phyloP scores from a whole-genome alignment of 179 eudicot genomes.

The Nepenthes alata region DNA sequence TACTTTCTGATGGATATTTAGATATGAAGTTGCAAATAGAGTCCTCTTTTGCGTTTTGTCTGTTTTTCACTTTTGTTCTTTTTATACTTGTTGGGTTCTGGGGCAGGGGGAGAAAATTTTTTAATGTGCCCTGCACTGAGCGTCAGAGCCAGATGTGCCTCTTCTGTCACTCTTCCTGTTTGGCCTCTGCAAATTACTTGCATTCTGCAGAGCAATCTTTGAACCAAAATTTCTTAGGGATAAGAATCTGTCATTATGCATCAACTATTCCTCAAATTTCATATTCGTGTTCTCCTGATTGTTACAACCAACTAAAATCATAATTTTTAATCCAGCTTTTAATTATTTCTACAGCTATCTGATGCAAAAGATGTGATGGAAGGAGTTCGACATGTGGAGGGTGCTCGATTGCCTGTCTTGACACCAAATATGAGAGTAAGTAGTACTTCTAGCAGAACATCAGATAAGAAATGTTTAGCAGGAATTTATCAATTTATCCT shows the following conservation, averaged over 20 bases:
- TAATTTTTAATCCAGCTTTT: background rate
- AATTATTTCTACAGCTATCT: slow-evolving; percentile 49
- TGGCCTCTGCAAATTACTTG: too few relatives aligned
- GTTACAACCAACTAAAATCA: background rate
- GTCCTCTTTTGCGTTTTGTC: background rate
- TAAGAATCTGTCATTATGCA: background rate
- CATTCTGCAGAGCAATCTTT: background rate
- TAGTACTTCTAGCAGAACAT: background rate
- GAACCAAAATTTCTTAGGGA: background rate
- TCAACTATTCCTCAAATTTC: background rate
- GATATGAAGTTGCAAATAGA: too few relatives aligned
- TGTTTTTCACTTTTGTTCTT: background rate
- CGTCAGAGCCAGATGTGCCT: too few relatives aligned
- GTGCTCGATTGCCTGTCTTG: slow-evolving; percentile 62
- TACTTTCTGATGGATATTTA: too few relatives aligned
- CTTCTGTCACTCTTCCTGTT: too few relatives aligned
- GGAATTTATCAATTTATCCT: background rate
- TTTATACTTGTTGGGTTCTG: background rate
- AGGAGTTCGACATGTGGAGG: slow-evolving; percentile 40
- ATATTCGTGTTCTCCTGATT: background rate
- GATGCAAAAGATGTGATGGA: slow-evolving; percentile 90
- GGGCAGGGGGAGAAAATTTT: too few relatives aligned
- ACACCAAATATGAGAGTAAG: slow-evolving; percentile 78
- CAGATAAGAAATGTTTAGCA: slow-evolving; percentile 1
- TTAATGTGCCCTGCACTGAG: too few relatives aligned